Conservation (phyloP, 1,284 basidiomycete genomes). For the Papiliotrema nemorosa region DNA sequence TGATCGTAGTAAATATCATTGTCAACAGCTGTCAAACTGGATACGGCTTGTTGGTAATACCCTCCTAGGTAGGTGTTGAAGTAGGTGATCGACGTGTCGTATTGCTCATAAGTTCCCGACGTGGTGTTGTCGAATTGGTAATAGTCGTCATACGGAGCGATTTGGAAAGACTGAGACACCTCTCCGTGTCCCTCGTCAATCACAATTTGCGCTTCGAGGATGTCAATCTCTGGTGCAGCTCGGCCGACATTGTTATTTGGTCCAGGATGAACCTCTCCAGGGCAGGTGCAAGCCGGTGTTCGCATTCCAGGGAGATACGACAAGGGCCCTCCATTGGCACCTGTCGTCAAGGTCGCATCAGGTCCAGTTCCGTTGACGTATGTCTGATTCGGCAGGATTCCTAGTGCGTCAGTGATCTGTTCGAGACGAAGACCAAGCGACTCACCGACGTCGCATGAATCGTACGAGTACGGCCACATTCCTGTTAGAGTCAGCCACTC, state of each 20-base stretch:
- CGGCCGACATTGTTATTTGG: constrained; percentile 56
- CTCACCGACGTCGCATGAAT: constrained; percentile 40
- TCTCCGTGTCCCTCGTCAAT: constrained; percentile 11
- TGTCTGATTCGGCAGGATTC: constrained; percentile 48
- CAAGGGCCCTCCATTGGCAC: constrained; percentile 29
- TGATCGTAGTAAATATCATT: constrained; percentile 46
- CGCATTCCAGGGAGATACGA: constrained; percentile 54
- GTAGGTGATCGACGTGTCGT: constrained; percentile 53
- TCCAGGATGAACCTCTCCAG: constrained; percentile 62
- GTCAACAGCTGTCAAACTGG: constrained; percentile 56
- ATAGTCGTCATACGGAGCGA: constrained; percentile 59
- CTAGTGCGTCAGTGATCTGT: constrained; percentile 38
- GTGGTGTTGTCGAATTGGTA: constrained; percentile 61
- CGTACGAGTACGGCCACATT: constrained; percentile 53
- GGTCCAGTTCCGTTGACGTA: constrained; percentile 45
- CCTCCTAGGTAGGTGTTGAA: constrained; percentile 74
- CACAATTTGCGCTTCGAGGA: constrained; percentile 59
- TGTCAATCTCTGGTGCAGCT: constrained; percentile 63
- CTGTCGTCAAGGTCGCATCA: constrained; percentile 40
- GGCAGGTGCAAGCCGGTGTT: constrained; percentile 54
- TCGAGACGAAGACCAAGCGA: constrained; percentile 46
- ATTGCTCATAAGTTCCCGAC: constrained; percentile 36
- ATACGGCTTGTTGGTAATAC: constrained; percentile 72
- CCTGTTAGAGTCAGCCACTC: constrained; percentile 4
- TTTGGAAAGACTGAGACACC: constrained; percentile 32